Evolutionary conservation across 495 filamentous ascomycete genomes (phyloP), one percentile per base, ranked within the genome.

Genomic region (Penicillium salamii): DNA sequence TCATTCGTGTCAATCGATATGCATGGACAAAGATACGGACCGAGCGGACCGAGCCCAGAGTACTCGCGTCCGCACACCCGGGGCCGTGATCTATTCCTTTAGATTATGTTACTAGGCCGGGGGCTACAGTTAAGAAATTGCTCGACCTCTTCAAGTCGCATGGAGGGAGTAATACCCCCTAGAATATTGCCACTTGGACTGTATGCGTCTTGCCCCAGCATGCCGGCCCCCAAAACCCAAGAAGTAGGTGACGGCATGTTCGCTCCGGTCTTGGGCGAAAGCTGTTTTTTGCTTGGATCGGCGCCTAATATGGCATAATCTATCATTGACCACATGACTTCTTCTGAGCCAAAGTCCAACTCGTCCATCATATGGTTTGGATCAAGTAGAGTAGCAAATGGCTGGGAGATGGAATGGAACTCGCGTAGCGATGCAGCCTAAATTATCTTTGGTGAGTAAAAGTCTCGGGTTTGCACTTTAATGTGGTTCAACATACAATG

Each of bases 291-390:
- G 9, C 20, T 23, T 2, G 48, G 46, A 32, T 50, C 50, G 11
- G 57, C 40, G 14, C 57, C 57, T 7, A 61, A 15, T 7, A 47
- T 52, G 2, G 40, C 53, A 47, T 65, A 65, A 28, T 65, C 62
- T 29, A 62, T 47, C 62, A 65, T 62, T 21, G 62, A 55, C 53
- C 58, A 59, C 7, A 58, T 31, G 3, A 47, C 42, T 7, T 52
- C 51, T 17, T 55, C 44, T 8, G 53, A 47, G 8, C 23, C 42
- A 11, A 42, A 23, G 9, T 57, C 48, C 4, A 62, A n/a, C 11
- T 65, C 62, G 17, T 59, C 53, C 14, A 18, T 40, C 7, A 57
- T 19, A 19, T 29, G 49, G 17, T n/a, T 35, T 15, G 59, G 55
- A n/a, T 62, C 53, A 1, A 65, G 49, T 5, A 62, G 46, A 18